Percentiles rank a stretch among this genome's conserved stretches.
These are phyloP conservation scores for Pythium folliculosum DNA, from an alignment of 352 stramenopile genomes.

Conservation along the genomic window DNA sequence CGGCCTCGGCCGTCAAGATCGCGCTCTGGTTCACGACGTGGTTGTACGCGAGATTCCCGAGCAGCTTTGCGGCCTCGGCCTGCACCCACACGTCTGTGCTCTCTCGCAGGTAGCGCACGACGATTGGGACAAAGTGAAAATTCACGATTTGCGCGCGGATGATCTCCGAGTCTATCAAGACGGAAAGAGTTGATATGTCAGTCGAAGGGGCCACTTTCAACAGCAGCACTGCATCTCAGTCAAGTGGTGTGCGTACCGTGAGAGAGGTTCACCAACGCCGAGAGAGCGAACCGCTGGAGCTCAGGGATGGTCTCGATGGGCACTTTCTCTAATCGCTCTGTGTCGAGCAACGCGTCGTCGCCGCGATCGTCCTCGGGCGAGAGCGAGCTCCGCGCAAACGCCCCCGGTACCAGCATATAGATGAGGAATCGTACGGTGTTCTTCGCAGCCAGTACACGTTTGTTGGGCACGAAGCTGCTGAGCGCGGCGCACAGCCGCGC, in stretches of 20 bases:
- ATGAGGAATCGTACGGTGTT: constrained; percentile 54
- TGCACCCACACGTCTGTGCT: constrained; percentile 38
- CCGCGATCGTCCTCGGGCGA: constrained; percentile 8
- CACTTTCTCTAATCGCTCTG: constrained; percentile 35
- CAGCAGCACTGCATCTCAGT: too few relatives aligned
- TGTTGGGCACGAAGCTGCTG: constrained; percentile 54
- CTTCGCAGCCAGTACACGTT: constrained; percentile 67
- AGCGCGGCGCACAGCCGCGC: constrained; percentile 59
- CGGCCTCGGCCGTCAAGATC: constrained; percentile 60
- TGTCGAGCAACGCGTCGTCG: constrained; percentile 27
- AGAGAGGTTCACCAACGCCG: constrained; percentile 68
- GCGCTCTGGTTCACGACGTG: constrained; percentile 73
- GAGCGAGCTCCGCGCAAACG: background rate
- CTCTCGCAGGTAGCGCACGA: constrained; percentile 57
- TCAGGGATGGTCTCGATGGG: constrained; percentile 40
- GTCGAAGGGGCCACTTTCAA: background rate
- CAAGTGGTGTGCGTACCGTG: constrained; percentile 38
- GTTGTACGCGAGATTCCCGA: constrained; percentile 69
- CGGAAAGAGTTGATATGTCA: background rate
- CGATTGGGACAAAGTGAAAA: constrained; percentile 45
- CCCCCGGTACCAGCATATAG: constrained; percentile 37
- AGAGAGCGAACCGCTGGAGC: constrained; percentile 51
- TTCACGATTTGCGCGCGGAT: constrained; percentile 72
- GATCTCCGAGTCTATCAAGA: constrained; percentile 62
- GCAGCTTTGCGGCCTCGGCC: constrained; percentile 58